phyloP scores from a whole-genome alignment of 163 green algal genomes.

The Scenedesmus sp. region DNA sequence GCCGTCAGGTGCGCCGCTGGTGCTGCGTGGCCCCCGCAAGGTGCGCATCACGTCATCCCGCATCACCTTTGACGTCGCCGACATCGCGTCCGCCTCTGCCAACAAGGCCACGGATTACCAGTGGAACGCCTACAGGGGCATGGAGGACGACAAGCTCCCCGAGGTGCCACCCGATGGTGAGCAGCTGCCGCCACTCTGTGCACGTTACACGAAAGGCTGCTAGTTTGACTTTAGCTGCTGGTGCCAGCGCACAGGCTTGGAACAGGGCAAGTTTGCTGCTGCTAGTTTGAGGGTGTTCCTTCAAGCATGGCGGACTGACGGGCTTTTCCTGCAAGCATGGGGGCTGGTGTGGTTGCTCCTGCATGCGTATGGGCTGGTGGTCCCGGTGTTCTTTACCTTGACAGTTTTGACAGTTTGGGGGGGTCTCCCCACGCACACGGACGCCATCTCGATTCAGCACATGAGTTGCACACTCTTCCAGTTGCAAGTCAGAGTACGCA shows the following conservation, averaged over 20 bases:
- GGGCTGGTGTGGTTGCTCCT: no score
- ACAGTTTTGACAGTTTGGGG: no score
- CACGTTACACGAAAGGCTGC: background rate
- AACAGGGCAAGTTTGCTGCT: no score
- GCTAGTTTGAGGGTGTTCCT: no score
- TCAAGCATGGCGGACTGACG: no score
- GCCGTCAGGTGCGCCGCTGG: conserved; percentile 1
- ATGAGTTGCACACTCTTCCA: no score
- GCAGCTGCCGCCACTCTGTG: background rate
- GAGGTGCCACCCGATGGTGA: conserved; percentile 67
- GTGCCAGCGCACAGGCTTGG: background rate
- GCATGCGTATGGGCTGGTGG: no score
- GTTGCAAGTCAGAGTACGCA: background rate
- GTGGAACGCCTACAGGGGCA: conserved; percentile 56
- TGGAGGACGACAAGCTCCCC: conserved; percentile 55
- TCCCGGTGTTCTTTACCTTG: no score
- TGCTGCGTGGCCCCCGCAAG: background rate
- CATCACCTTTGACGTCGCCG: conserved; percentile 53
- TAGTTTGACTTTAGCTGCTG: background rate
- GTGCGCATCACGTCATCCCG: conserved; percentile 36
- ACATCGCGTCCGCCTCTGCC: conserved; percentile 57
- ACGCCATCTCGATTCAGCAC: no score
- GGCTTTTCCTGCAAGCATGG: no score
- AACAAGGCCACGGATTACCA: conserved; percentile 57
- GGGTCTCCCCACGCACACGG: no score